Base-by-base conservation (phyloP, 1,284 basidiomycete species). In the Psilocybe mexicana region DNA sequence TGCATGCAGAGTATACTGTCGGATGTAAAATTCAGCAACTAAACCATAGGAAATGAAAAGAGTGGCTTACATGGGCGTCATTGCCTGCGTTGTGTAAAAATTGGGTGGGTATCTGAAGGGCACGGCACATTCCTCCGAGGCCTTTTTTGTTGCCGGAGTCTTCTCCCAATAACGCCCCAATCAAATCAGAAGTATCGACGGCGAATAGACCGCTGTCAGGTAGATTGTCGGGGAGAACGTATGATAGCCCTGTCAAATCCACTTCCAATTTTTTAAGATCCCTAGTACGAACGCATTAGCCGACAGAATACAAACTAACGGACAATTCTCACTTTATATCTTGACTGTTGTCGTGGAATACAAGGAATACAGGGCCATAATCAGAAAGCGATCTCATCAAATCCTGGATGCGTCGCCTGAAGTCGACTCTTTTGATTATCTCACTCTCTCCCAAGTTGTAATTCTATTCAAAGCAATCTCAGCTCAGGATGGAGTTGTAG, bases 81-180 rank as follows among this genome's bases (percentile, higher is more conserved):
- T 94, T 94, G 0, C 92, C 92, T 2, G 90, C 90, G 69, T 94
- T 94, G 75, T 94, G 92, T 54, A 92, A 74, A 65, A 79, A 78
- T 35, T 77, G 63, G 1, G 82, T 80, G 0, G 72, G 64, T 47
- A 92, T 78, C 52, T 83, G 79, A 7, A 94, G 77, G 45, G 85
- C 81, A 48, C 76, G 72, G 68, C 86, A 88, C 33, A 84, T 76
- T 26, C 81, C 80, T 56, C 83, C 79, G 12, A 94, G 79, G 0
- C 75, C 74, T 43, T 82, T 74, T 46, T 79, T 78, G 66, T 86
- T 79, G 51, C 76, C 76, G 7, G 74, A 69, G 0, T 74, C 73
- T 57, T 82, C 80, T 7, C 88, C 90, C 61, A 87, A 81, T 38
- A 91, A 79, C 7, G 84, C 90, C 33, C 80, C 81, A 67, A 90